Conservation (phyloP, 345 rosid genomes). For the Carallia brachiata region DNA sequence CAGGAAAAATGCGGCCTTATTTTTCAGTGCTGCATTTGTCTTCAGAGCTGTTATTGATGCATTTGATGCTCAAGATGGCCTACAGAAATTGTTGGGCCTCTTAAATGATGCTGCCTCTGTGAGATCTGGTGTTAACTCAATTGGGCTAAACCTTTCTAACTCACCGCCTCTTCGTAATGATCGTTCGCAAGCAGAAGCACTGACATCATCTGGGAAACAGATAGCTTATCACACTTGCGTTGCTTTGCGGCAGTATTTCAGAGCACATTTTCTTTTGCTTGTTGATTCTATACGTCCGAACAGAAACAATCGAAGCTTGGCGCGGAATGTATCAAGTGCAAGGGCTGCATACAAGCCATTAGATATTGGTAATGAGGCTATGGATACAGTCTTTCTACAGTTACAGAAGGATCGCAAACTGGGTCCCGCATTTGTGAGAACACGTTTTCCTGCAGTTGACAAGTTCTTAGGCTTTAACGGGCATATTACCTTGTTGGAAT, state of each 20-base stretch:
- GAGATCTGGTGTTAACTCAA: conserved; percentile 82
- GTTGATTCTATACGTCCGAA: conserved; percentile 88
- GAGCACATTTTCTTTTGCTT: conserved; percentile 92
- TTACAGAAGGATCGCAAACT: conserved; percentile 93
- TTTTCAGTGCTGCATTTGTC: conserved; percentile 94
- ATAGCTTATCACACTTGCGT: conserved; percentile 90
- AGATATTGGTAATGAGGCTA: conserved; percentile 94
- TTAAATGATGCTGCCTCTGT: conserved; percentile 82
- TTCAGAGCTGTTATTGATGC: conserved; percentile 97
- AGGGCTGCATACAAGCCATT: conserved; percentile 97
- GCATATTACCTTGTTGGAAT: conserved; percentile 84
- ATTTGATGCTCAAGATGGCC: conserved; percentile 84
- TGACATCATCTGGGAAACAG: conserved; percentile 94
- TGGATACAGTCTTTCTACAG: conserved; percentile 86
- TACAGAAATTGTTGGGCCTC: conserved; percentile 75
- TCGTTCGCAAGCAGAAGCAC: conserved; percentile 74
- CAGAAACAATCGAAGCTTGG: conserved; percentile 69
- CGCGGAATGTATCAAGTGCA: conserved; percentile 61
- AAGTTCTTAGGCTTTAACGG: conserved; percentile 72
- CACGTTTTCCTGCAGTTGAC: conserved; percentile 85
- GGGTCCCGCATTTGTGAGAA: conserved; percentile 86
- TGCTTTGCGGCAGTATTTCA: conserved; percentile 94
- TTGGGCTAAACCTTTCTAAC: conserved; percentile 42
- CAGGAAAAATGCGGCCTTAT: conserved; percentile 86
- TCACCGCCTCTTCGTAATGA: conserved; percentile 60